These are phyloP conservation scores for Mrakia blollopis DNA, from an alignment of 768 basidiomycete genomes.

Conservation along the genomic window DNA sequence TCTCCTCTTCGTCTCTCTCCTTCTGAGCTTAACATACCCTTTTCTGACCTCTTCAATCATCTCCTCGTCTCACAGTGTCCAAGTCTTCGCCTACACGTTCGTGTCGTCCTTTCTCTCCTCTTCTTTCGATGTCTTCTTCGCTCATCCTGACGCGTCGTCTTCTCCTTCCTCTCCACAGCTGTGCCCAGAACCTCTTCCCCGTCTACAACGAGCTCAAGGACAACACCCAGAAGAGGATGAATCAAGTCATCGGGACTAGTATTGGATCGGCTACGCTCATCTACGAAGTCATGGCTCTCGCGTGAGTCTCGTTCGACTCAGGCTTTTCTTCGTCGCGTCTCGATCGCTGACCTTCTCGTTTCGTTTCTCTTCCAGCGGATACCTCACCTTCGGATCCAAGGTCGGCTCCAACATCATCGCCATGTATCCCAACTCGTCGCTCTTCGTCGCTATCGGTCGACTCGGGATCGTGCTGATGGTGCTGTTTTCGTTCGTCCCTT, in stretches of 20 bases:
- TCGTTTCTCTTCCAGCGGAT: slow-evolving; percentile 51
- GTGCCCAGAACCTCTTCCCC: slow-evolving; percentile 67
- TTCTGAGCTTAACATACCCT: not conserved
- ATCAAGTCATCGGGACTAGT: slow-evolving; percentile 75
- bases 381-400: slow-evolving; percentile 85
- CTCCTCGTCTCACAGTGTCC: slow-evolving; percentile 35
- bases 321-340: not conserved
- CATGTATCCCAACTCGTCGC: slow-evolving; percentile 70
- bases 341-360: not conserved
- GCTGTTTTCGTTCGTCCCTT: slow-evolving; percentile 51
- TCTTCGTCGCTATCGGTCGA: slow-evolving; percentile 89
- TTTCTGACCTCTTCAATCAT: too few relatives aligned
- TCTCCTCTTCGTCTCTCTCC: not conserved
- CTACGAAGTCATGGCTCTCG: slow-evolving; percentile 72
- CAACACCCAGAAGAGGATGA: slow-evolving; percentile 79
- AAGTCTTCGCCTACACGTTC: slow-evolving; percentile 50
- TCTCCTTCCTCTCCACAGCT: not conserved
- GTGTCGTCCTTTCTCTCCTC: not conserved
- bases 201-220: slow-evolving; percentile 82
- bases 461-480: slow-evolving; percentile 87
- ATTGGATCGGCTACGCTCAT: slow-evolving; percentile 77
- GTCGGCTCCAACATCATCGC: slow-evolving; percentile 88
- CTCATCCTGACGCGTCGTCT: not conserved
- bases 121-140: not conserved
- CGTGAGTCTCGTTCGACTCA: slow-evolving; percentile 8